Conservation (phyloP, 1,139 yeast species). For the Diutina sp. region DNA sequence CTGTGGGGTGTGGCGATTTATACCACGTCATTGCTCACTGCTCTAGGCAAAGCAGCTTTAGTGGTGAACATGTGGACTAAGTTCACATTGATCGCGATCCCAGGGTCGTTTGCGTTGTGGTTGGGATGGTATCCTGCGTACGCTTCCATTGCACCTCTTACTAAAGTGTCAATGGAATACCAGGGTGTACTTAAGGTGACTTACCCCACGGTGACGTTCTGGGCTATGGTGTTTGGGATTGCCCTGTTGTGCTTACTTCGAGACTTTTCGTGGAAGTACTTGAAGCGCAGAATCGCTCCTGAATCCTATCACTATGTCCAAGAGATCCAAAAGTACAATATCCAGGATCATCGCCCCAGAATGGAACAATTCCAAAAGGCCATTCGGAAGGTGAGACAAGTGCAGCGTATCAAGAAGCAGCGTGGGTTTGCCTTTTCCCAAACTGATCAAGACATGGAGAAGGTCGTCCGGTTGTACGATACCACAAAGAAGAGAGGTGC, state of each 20-base stretch:
- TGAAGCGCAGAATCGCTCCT: slow-evolving; percentile 82
- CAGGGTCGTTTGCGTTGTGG: slow-evolving; percentile 87
- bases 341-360: slow-evolving; percentile 88
- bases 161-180: slow-evolving; percentile 75
- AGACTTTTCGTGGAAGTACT: slow-evolving; percentile 90
- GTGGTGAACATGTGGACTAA: slow-evolving; percentile 93
- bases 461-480: slow-evolving; percentile 85
- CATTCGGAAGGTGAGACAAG: slow-evolving; percentile 93
- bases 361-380: slow-evolving; percentile 97
- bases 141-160: slow-evolving; percentile 72
- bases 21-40: slow-evolving; percentile 80
- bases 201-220: slow-evolving; percentile 69
- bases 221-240: slow-evolving; percentile 72
- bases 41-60: slow-evolving; percentile 89
- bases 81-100: slow-evolving; percentile 82
- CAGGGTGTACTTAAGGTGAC: slow-evolving; percentile 66
- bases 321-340: slow-evolving; percentile 91
- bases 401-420: slow-evolving; percentile 94
- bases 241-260: slow-evolving; percentile 70
- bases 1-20: slow-evolving; percentile 87
- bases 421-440: slow-evolving; percentile 98
- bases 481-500: slow-evolving; percentile 46
- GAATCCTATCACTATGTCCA: slow-evolving; percentile 91
- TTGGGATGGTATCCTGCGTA: slow-evolving; percentile 77
- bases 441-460: slow-evolving; percentile 86